Percentiles rank a stretch among this genome's conserved stretches.
Conservation (phyloP, 176 grass and related monocot genomes). For the Tillandsia fasciculata region DNA sequence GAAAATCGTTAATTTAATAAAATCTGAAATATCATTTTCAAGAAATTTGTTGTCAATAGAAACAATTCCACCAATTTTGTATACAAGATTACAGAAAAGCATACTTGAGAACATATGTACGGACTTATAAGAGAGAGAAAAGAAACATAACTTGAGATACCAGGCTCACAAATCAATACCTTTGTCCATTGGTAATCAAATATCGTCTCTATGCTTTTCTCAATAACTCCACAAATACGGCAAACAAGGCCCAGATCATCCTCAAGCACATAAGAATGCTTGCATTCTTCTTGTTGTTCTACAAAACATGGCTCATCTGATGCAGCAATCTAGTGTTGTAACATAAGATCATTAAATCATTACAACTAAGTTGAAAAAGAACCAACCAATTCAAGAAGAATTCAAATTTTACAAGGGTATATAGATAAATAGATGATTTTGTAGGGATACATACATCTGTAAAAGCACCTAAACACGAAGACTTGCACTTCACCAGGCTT, state of each 20-base stretch:
- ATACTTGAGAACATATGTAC: too few species aligned
- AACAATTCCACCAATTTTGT: too few species aligned
- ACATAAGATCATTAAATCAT: conserved; percentile 1
- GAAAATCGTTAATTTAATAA: too few species aligned
- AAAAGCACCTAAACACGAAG: too few species aligned
- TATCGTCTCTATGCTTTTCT: conserved; percentile 85
- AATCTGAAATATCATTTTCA: too few species aligned
- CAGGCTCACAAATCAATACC: conserved; percentile 33
- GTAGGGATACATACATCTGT: too few species aligned
- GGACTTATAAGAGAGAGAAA: background rate
- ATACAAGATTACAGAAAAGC: too few species aligned
- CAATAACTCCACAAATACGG: conserved; percentile 85
- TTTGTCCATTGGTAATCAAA: conserved; percentile 96
- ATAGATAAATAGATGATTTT: too few species aligned
- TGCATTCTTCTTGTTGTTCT: conserved; percentile 45
- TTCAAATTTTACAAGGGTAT: too few species aligned
- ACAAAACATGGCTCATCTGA: conserved; percentile 30
- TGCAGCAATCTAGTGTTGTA: conserved; percentile 36
- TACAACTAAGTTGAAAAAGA: background rate
- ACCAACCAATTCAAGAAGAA: background rate
- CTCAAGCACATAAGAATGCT: conserved; percentile 58
- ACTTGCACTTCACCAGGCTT: too few species aligned
- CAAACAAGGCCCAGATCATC: conserved; percentile 94
- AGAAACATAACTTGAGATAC: conserved; percentile 9
- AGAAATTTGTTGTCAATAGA: too few species aligned